Evolutionary conservation across 2,329 filamentous ascomycete species (phyloP).

Genomic region (Talaromyces piceae): DNA sequence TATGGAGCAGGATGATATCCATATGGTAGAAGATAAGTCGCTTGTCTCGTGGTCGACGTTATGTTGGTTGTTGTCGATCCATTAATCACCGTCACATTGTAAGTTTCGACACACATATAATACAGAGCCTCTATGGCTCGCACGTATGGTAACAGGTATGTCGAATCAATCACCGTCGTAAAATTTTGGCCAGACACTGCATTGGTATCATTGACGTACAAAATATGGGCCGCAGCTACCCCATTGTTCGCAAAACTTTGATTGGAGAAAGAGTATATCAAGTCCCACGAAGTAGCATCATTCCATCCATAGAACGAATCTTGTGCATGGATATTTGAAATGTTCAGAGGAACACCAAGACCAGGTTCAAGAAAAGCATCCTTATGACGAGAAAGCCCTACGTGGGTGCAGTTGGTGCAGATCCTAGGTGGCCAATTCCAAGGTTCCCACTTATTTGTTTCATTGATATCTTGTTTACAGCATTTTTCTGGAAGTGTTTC

Average conservation of each 20-base stretch:
- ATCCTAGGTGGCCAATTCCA: background rate
- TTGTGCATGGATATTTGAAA: background rate
- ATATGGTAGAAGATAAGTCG: background rate
- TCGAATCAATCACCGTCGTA: background rate
- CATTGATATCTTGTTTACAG: background rate
- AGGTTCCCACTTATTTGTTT: background rate
- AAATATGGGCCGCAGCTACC: background rate
- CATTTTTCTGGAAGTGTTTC: background rate
- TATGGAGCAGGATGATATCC: background rate
- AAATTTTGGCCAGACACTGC: background rate
- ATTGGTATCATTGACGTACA: conserved; percentile 2
- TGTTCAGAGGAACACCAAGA: background rate
- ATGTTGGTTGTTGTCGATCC: conserved; percentile 4
- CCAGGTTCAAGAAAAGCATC: background rate
- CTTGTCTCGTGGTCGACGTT: background rate
- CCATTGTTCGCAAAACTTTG: background rate
- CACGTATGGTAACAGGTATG: background rate
- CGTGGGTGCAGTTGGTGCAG: conserved; percentile 4
- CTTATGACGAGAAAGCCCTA: background rate
- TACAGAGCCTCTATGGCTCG: conserved; percentile 6
- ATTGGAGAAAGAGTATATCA: conserved; percentile 3
- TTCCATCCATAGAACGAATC: background rate
- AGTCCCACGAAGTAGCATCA: background rate
- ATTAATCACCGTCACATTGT: conserved; percentile 3
- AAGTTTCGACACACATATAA: conserved; percentile 9